Evolutionary conservation across 495 filamentous ascomycete genomes (phyloP), one percentile per base, ranked within the genome.

Genomic region (Aspergillus nidulans): DNA sequence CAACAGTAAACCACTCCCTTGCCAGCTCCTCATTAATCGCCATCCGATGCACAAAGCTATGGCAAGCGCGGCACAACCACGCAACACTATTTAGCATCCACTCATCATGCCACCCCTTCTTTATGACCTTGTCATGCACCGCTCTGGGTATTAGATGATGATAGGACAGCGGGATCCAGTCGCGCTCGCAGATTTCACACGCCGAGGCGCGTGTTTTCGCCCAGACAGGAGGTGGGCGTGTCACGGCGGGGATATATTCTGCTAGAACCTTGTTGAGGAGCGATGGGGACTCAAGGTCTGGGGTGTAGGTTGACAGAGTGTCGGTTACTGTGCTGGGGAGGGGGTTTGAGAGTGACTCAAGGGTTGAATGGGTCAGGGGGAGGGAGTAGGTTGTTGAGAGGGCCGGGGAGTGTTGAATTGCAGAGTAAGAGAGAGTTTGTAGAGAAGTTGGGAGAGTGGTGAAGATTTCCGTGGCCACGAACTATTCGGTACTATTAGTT

Each of bases 1-100:
- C 88, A 19, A 92, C 81, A 4, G 82, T 91, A 71, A 81, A 90
- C 68, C 73, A 92, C 67, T 85, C 73, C 64, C 77, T 76, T 12
- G 89, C 90, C 59, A 96, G 69, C 63, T 89, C 89, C 78, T 96
- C 91, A 65, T 92, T 90, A 3, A 69, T 74, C 13, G 83, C 85
- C 61, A 89, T 80, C 30, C 81, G 69, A 78, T 96, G 91, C 67
- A 95, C 89, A 65, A 91, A 90, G 28, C 78, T 80, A 78, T 96
- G 91, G 62, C 91, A 96, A 15, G 91, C 88, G 19, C 90, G 79
- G 74, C 91, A 95, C 62, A 96, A 67, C 90, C 90, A 96, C 25
- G 91, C 91, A 23, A 95, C 90, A 65, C 81, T 90, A 66, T 88
- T 82, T 69, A 92, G 61, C 72, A 82, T 78, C 75, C 85, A 85